Base-by-base conservation (phyloP, 2,329 filamentous ascomycete species). In the Diaporthe longicolla region DNA sequence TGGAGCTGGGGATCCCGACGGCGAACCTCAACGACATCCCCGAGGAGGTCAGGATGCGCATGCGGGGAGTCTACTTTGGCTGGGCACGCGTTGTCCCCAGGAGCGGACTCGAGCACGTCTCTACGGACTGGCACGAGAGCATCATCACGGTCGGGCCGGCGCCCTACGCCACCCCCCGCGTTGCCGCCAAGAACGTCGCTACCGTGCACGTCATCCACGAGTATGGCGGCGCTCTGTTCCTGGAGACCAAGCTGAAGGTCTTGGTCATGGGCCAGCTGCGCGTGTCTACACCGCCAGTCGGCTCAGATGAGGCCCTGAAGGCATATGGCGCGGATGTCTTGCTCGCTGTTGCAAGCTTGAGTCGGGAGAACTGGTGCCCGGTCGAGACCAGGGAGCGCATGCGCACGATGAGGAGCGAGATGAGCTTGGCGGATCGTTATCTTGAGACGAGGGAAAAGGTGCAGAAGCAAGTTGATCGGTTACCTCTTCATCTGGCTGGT, bases 61-160 rank as follows among this genome's bases (percentile, higher is more conserved):
- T 93, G 66, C 82, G 84, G 17, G 92, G 92, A 0, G 86, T 92
- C 9, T 94, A 92, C 78, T 90, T 92, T 52, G 91, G 90, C 4
- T 94, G 92, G 92, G 88, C 87, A 0, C 82, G 86, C 0, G 77
- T 90, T 2, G 75, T 85, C 1, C 82, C 83, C 0, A 79, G 80
- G 0, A 80, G 82, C 29, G 79, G 78, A 0, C 76, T 79, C 3
- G 82, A 84, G 4, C 79, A 80, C 4, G 68, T 84, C 2, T 80
- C 84, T 0, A 74, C 80, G 4, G 83, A 86, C 43, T 94, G 92
- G 92, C 84, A 88, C 75, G 88, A 91, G 77, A 85, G 87, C 4
- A 83, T 93, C 15, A 85, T 93, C 63, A 89, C 87, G 0, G 84
- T 92, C 24, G 86, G 87, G 0, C 88, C 89, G 0, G 83, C 87